phyloP scores from a whole-genome alignment of 2,329 filamentous ascomycete species.

The Nakataea oryzae region DNA sequence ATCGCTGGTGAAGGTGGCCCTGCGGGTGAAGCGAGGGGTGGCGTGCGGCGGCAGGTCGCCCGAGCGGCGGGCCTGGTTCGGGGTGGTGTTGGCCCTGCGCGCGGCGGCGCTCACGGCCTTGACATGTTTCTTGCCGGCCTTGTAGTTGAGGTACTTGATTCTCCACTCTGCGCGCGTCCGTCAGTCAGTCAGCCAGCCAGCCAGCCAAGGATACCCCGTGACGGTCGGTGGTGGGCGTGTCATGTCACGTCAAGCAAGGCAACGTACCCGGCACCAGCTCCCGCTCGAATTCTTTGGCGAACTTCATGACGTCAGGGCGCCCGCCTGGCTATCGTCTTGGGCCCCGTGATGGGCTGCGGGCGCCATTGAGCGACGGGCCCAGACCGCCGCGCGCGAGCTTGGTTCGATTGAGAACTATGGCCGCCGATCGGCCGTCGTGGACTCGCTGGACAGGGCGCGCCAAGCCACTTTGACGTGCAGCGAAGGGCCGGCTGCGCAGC shows the following conservation, averaged over 20 bases:
- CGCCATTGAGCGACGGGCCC: neutral
- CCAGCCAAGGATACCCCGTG: no score
- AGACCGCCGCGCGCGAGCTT: neutral
- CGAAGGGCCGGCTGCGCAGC: neutral
- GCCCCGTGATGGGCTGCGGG: no score
- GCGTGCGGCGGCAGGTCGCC: conserved; percentile 20
- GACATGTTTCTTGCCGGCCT: conserved; percentile 87
- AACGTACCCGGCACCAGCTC: conserved; percentile 69
- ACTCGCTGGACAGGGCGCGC: neutral
- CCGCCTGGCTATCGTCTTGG: neutral
- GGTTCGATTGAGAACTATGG: neutral
- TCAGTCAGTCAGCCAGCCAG: neutral
- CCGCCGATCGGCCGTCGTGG: neutral
- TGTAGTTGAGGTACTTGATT: conserved; percentile 90
- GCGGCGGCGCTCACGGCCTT: conserved; percentile 72
- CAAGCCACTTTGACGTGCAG: no score
- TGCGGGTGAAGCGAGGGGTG: conserved; percentile 17
- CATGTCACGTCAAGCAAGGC: no score
- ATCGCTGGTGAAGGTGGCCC: conserved; percentile 4
- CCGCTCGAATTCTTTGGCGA: conserved; percentile 70
- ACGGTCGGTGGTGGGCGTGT: no score
- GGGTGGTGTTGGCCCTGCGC: conserved; percentile 45
- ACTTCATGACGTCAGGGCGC: conserved; percentile 44
- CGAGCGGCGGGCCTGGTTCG: conserved; percentile 21
- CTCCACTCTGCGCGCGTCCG: conserved; percentile 58